phyloP scores from a whole-genome alignment of 805 yeast genomes.

The Ogataea trehalophila region DNA sequence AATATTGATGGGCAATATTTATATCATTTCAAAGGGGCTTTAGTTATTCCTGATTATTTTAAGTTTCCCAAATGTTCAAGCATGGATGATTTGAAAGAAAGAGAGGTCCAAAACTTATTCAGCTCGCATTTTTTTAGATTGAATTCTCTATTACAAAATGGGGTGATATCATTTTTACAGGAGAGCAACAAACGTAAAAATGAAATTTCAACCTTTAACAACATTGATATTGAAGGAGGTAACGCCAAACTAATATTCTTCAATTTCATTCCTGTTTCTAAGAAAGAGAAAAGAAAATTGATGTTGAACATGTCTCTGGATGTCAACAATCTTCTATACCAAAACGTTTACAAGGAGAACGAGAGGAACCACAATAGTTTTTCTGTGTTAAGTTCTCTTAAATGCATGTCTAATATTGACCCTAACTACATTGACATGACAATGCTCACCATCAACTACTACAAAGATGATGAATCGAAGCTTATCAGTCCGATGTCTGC shows the following conservation, averaged over 20 bases:
- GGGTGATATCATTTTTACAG: slow-evolving; percentile 24
- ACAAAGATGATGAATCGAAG: slow-evolving; percentile 20
- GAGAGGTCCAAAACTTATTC: slow-evolving; percentile 26
- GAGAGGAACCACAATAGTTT: slow-evolving; percentile 2
- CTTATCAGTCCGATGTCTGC: slow-evolving; percentile 6
- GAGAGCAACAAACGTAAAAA: slow-evolving; percentile 26
- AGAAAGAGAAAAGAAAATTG: slow-evolving; percentile 19
- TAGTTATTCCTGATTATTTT: slow-evolving; percentile 59
- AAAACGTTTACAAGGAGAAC: slow-evolving; percentile 17
- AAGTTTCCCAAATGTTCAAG: slow-evolving; percentile 28
- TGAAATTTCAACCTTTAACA: slow-evolving; percentile 20
- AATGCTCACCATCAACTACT: slow-evolving; percentile 20
- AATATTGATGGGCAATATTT: slow-evolving; percentile 33
- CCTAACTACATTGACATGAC: slow-evolving; percentile 22
- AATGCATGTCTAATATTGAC: not conserved
- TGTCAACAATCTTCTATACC: slow-evolving; percentile 17
- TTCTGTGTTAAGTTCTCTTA: not conserved
- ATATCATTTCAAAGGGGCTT: slow-evolving; percentile 56
- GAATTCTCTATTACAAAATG: slow-evolving; percentile 25
- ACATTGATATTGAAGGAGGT: slow-evolving; percentile 19
- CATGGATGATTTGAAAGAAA: slow-evolving; percentile 23
- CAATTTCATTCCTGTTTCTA: slow-evolving; percentile 24
- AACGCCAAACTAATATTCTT: slow-evolving; percentile 28
- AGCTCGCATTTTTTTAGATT: slow-evolving; percentile 23
- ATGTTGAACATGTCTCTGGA: slow-evolving; percentile 17